Base-by-base conservation (phyloP, 768 basidiomycete species). In the Tricholoma saponaceum region DNA sequence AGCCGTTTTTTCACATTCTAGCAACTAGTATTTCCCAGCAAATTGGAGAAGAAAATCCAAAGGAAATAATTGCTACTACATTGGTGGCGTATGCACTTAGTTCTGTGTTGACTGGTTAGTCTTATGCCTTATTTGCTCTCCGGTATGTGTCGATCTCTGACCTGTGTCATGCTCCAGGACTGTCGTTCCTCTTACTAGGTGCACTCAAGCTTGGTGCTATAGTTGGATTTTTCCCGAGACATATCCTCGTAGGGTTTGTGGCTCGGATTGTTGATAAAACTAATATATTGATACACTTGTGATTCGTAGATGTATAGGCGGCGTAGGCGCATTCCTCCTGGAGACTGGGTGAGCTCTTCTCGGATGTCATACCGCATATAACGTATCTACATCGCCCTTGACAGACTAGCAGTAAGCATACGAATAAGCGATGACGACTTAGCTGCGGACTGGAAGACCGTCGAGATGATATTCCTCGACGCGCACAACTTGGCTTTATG, bases 1-100 rank as follows among this genome's bases (percentile, higher is more conserved):
- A 93, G 90, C 95, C 96, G 1, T 98, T 99, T 73, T 97, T 95
- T 67, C 96, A 98, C 69, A 90, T 97, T 58, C 79, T 98, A 44
- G 91, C 92, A 5, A 84, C 79, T 32, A 81, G 80, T 30, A 95
- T 98, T 46, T 84, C 88, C 2, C 64, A 71, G 2, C 77, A 89
- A 14, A 83, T 95, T 20, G 90, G 89, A 8, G 84, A 89, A 59
- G 82, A 83, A 23, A 74, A 88, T 39, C 84, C 85, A 1, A 70
- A 74, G 22, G 86, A 86, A 23, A 80, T 97, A 55, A 82, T 98
- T n/a, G 88, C 95, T 0, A 99, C 96, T 0, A 98, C 95, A 0
- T 81, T 98, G 60, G 86, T 87, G 12, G 88, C 94, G 0, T 98
- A 89, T 67, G 85, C 94, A 0, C 76, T 98, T 51, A 93, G 90